These are phyloP conservation scores for Nannizzia gypsea DNA, from an alignment of 2,329 filamentous ascomycete genomes.

Conservation along the genomic window DNA sequence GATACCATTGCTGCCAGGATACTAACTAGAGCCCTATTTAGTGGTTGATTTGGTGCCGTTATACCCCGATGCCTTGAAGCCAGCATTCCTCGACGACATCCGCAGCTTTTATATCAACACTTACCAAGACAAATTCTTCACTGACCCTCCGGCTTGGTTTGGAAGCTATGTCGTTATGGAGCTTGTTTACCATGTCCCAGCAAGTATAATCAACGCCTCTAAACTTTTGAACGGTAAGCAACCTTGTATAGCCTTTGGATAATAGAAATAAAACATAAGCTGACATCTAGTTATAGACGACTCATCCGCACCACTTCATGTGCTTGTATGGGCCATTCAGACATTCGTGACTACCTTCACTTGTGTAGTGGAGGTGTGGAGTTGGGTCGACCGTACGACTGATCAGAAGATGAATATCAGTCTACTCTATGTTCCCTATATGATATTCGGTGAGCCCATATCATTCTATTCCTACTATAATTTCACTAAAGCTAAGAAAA, in stretches of 20 bases:
- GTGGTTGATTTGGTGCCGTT: conserved; percentile 51
- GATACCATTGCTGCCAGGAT: not conserved
- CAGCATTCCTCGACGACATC: conserved; percentile 38
- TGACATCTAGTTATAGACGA: conserved; percentile 34
- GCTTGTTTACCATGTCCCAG: conserved; percentile 47
- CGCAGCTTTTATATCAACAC: conserved; percentile 48
- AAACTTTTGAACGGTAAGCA: conserved; percentile 40
- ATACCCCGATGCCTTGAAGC: conserved; percentile 43
- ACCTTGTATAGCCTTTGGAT: not conserved
- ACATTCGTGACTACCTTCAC: conserved; percentile 51
- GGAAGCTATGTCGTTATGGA: conserved; percentile 47
- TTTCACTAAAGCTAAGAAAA: not conserved
- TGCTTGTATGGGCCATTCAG: conserved; percentile 49
- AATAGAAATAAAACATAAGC: not conserved
- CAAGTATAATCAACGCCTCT: conserved; percentile 49
- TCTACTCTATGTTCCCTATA: conserved; percentile 47
- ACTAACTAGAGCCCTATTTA: conserved; percentile 19
- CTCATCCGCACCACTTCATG: conserved; percentile 45
- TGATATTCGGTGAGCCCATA: conserved; percentile 40
- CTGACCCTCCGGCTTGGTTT: conserved; percentile 49
- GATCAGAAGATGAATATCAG: conserved; percentile 40
- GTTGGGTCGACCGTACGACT: conserved; percentile 40
- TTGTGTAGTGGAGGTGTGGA: conserved; percentile 50
- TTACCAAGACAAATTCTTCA: conserved; percentile 54
- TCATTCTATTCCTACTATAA: not conserved